phyloP scores from a whole-genome alignment of 177 flowering plant genomes.

The Telopea speciosissima region DNA sequence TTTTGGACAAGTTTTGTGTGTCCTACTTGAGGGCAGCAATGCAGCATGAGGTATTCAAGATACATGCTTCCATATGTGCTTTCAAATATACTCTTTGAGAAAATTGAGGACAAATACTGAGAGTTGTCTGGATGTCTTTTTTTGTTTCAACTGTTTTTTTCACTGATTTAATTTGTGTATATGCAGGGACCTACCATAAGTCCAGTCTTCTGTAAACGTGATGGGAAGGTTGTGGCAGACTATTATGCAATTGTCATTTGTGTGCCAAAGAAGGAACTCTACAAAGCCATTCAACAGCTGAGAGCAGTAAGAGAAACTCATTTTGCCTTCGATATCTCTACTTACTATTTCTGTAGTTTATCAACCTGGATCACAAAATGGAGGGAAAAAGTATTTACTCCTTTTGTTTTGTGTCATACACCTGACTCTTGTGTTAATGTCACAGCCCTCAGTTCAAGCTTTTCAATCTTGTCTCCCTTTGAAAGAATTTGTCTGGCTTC shows the following conservation, averaged over 20 bases:
- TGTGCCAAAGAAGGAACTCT: conserved; percentile 79
- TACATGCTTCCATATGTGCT: not conserved
- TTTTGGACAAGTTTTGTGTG: no score
- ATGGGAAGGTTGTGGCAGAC: conserved; percentile 56
- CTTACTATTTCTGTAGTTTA: not conserved
- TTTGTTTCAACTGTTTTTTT: not conserved
- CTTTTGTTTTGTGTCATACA: not conserved
- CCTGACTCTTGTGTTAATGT: not conserved
- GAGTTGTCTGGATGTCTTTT: not conserved
- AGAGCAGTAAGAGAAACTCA: conserved; percentile 55
- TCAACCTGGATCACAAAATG: not conserved
- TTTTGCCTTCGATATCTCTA: not conserved
- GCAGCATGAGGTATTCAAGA: not conserved
- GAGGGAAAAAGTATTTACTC: not conserved
- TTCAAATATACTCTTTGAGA: not conserved
- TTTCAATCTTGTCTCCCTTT: not conserved
- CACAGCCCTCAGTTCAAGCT: not conserved
- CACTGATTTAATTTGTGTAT: conserved; percentile 6
- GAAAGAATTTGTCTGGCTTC: not conserved
- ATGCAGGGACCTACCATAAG: conserved; percentile 92
- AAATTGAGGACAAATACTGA: not conserved
- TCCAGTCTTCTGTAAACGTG: conserved; percentile 71
- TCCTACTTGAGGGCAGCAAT: not conserved
- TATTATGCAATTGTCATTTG: conserved; percentile 90
- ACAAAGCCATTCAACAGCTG: conserved; percentile 82